A percentile compares a stretch with the other conserved stretches of the same genome.
These are phyloP conservation scores for Cryptococcus sp. DNA, from an alignment of 1,284 basidiomycete genomes.

Conservation along the genomic window DNA sequence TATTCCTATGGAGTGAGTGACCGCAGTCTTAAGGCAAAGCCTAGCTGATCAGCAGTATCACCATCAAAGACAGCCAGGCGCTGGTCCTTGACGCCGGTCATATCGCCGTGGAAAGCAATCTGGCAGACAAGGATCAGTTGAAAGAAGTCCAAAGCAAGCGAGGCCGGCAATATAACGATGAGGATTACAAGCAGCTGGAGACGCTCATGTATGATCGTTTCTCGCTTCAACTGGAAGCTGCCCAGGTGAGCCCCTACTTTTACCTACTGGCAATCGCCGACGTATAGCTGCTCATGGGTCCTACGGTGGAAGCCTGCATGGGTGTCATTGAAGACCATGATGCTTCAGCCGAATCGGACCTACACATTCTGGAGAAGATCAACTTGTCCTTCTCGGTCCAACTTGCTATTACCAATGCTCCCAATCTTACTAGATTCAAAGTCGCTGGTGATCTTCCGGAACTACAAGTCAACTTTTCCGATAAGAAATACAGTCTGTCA, in stretches of 20 bases:
- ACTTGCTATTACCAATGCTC: slow-evolving; percentile 86
- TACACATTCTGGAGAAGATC: slow-evolving; percentile 90
- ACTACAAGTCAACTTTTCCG: slow-evolving; percentile 90
- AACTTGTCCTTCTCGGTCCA: slow-evolving; percentile 88
- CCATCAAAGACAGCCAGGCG: slow-evolving; percentile 71
- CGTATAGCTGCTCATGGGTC: slow-evolving; percentile 74
- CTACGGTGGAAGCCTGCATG: slow-evolving; percentile 76
- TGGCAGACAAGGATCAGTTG: slow-evolving; percentile 79
- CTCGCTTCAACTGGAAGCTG: slow-evolving; percentile 76
- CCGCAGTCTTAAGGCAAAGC: background rate
- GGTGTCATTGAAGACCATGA: slow-evolving; percentile 61
- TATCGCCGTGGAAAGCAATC: slow-evolving; percentile 85
- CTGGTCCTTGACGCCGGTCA: slow-evolving; percentile 96
- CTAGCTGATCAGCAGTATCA: slow-evolving; percentile 53
- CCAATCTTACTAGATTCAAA: slow-evolving; percentile 85
- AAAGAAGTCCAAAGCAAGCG: slow-evolving; percentile 80
- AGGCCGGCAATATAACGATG: slow-evolving; percentile 78
- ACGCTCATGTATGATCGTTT: slow-evolving; percentile 96
- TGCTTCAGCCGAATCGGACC: slow-evolving; percentile 52
- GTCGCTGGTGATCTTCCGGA: slow-evolving; percentile 84
- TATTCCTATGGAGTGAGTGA: slow-evolving; percentile 73
- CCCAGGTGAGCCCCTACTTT: slow-evolving; percentile 61
- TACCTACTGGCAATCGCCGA: background rate
- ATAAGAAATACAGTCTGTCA: slow-evolving; percentile 75
- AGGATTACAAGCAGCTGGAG: slow-evolving; percentile 84